These are phyloP conservation scores for Nematocida sp. DNA, from an alignment of 371 early-diverging fungal genomes.

Conservation along the genomic window DNA sequence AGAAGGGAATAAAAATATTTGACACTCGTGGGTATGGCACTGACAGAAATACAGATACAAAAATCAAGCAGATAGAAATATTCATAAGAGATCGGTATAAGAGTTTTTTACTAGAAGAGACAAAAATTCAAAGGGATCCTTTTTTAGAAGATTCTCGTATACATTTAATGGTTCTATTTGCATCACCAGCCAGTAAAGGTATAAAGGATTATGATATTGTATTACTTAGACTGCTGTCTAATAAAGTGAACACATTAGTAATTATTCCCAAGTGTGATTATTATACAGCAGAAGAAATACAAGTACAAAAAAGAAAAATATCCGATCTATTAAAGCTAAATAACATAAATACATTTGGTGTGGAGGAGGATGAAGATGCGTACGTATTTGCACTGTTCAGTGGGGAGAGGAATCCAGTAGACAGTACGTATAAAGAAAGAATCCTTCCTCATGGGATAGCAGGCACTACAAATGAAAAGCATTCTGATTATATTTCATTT, in stretches of 20 bases:
- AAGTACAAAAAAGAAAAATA: constrained; percentile 53
- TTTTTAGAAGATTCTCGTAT: constrained; percentile 68
- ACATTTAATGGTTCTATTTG: constrained; percentile 67
- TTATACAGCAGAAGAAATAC: constrained; percentile 57
- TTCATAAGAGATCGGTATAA: constrained; percentile 67
- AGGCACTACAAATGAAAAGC: constrained; percentile 56
- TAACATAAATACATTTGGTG: constrained; percentile 64
- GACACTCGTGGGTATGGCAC: constrained; percentile 68
- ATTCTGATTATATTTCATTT: constrained; percentile 64
- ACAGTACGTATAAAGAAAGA: constrained; percentile 15
- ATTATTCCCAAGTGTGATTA: constrained; percentile 70
- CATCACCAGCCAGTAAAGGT: constrained; percentile 59
- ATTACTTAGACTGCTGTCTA: constrained; percentile 63
- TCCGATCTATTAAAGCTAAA: constrained; percentile 55
- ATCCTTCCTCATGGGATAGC: constrained; percentile 47
- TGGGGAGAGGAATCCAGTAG: background rate
- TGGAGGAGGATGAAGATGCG: constrained; percentile 10
- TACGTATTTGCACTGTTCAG: background rate
- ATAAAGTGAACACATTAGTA: constrained; percentile 67
- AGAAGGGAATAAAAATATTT: constrained; percentile 10
- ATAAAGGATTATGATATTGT: constrained; percentile 66
- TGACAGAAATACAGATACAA: constrained; percentile 34
- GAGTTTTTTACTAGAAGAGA: constrained; percentile 68
- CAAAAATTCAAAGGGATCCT: constrained; percentile 68
- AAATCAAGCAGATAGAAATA: constrained; percentile 60